Base-by-base conservation (phyloP, 1,284 basidiomycete genomes). In the Ustilago xerochloae region DNA sequence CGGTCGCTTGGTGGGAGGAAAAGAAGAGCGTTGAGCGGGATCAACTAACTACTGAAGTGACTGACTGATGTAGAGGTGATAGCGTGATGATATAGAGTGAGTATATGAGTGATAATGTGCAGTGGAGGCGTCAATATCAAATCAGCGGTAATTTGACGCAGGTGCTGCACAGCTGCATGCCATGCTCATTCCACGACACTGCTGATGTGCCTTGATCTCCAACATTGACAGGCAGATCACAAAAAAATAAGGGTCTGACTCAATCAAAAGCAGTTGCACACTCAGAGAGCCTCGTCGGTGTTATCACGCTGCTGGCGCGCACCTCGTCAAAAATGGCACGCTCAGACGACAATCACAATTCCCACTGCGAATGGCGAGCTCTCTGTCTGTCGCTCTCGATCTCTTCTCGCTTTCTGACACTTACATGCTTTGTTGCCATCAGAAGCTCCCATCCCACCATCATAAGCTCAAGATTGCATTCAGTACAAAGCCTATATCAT, bases 191-290 rank as follows among this genome's bases (percentile, higher is more conserved):
- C 28, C 4, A n/a, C 8, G 18, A 32, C 29, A 49, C 47, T 49
- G 47, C 47, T 49, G 29, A 16, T n/a, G 4, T 49, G 47, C 47
- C 47, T 49, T 20, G 20, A 6, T 26, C 28, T 30, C 47, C 15
- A 33, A 47, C 22, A 47, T 4, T 33, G n/a, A 45, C 20, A 45
- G 8, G 26, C 10, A 45, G 4, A 45, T 48, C 6, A 13, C 13
- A 30, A 32, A 33, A 36, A 8, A 5, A 49, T 45, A 28, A 51
- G 35, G 49, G 49, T 51, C 49, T 51, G 47, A 49, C 47, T 49
- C 32, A 35, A 18, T 39, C 38, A 10, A 39, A 18, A 8, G 38
- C 6, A n/a, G 15, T 12, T 35, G 33, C 33, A n/a, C n/a, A n/a
- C n/a, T n/a, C n/a, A n/a, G n/a, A n/a, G n/a, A n/a, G n/a, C n/a